Evolutionary conservation across 352 stramenopile genomes (phyloP), one percentile per base, ranked within the genome.

Genomic region (Pythium volutum): DNA sequence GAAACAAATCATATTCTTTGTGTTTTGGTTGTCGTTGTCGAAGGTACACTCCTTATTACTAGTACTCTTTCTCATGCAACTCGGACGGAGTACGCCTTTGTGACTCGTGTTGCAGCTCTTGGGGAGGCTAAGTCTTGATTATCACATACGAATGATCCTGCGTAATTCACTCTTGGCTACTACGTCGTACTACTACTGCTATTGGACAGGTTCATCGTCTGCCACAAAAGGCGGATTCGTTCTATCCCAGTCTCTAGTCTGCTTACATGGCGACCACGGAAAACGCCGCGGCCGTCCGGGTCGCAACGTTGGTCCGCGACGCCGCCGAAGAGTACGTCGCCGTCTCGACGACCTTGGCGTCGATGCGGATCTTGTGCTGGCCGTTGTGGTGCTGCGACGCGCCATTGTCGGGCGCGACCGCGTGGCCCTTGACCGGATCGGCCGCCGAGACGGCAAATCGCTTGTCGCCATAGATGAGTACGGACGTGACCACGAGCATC

Each of bases 391-490:
- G 23, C 10, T 27, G 45, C 27, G 27, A 29, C 20, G 62, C 67
- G 50, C 70, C 25, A 38, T 22, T 15, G 1, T 74, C 72, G 0
- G 77, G 68, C 0, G 53, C 61, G 27, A 79, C 65, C 8, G 46
- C 29, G 26, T 66, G 59, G 15, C 50, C 52, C 58, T 73, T 74
- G 41, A 63, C 45, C 15, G 70, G 46, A 34, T 78, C 70, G 12
- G n/a, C 64, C 15, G 58, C 42, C 0, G 60, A 78, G 50, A 63
- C 47, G 5, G 66, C 84, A 59, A 93, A 93, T 36, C 81, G 79
- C 51, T 82, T 88, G 67, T 95, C 86, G 4, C 86, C 79, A 56
- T 95, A 95, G 65, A 95, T 84, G 59, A 95, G 91, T 34, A 95
- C 84, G 1, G 87, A 90, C 12, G 70, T 73, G 26, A 94, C 80